Conservation (phyloP, 768 basidiomycete genomes). For the Psilocybe azurescens region DNA sequence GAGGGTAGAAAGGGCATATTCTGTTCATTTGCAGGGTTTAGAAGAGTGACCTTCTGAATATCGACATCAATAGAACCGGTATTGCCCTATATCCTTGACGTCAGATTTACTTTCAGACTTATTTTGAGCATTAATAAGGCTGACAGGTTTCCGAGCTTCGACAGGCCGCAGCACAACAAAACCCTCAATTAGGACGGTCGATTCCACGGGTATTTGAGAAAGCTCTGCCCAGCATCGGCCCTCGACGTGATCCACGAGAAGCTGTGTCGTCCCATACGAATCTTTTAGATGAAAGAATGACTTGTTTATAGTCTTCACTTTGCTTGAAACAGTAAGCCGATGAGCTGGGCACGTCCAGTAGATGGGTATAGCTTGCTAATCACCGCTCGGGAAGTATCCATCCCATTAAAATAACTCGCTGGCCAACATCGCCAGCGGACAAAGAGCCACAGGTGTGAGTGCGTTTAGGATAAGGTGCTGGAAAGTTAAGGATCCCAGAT, state of each 20-base stretch:
- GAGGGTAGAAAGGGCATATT: slow-evolving; percentile 87
- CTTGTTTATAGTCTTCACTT: slow-evolving; percentile 58
- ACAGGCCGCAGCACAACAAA: slow-evolving; percentile 67
- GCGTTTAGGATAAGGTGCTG: slow-evolving; percentile 62
- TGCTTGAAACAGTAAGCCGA: slow-evolving; percentile 51
- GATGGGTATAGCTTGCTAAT: slow-evolving; percentile 40
- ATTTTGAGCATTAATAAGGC: slow-evolving; percentile 31
- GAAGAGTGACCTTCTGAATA: slow-evolving; percentile 68
- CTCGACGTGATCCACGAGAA: slow-evolving; percentile 63
- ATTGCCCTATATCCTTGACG: slow-evolving; percentile 45
- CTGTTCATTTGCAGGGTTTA: slow-evolving; percentile 73
- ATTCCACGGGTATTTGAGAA: slow-evolving; percentile 74
- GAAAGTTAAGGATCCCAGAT: slow-evolving; percentile 12
- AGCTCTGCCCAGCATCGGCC: slow-evolving; percentile 46
- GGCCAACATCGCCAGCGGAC: slow-evolving; percentile 53
- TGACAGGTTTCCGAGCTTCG: slow-evolving; percentile 65
- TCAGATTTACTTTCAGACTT: slow-evolving; percentile 23
- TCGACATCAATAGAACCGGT: slow-evolving; percentile 84
- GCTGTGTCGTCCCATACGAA: slow-evolving; percentile 76
- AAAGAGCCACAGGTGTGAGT: slow-evolving; percentile 74
- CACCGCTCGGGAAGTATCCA: slow-evolving; percentile 87
- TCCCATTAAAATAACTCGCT: slow-evolving; percentile 74
- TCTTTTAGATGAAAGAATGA: slow-evolving; percentile 91
- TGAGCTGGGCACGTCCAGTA: slow-evolving; percentile 37
- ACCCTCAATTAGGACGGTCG: slow-evolving; percentile 78